phyloP scores from a whole-genome alignment of 2,329 filamentous ascomycete genomes.

The Hypocrella siamensis region DNA sequence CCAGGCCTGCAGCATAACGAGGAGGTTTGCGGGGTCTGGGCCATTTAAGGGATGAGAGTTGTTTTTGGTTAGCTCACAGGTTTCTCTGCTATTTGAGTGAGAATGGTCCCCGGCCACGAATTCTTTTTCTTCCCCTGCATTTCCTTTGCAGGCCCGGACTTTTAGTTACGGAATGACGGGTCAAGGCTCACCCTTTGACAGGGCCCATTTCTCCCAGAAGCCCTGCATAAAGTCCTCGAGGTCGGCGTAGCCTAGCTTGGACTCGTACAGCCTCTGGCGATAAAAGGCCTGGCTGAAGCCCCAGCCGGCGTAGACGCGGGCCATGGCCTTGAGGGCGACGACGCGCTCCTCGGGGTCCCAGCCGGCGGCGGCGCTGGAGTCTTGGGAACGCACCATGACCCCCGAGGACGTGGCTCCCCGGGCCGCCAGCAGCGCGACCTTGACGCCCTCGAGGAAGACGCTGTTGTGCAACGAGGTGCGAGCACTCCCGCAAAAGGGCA shows the following conservation, averaged over 20 bases:
- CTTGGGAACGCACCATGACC: too few relatives aligned
- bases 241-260: slow-evolving; percentile 44
- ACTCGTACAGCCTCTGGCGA: slow-evolving; percentile 52
- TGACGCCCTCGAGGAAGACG: slow-evolving; percentile 38
- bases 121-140: too few relatives aligned
- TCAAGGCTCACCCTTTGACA: slow-evolving; percentile 32
- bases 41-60: background rate
- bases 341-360: slow-evolving; percentile 26
- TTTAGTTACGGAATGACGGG: slow-evolving; percentile 21
- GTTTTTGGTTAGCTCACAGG: too few relatives aligned
- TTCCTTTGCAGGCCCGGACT: too few relatives aligned
- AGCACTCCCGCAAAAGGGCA: slow-evolving; percentile 34
- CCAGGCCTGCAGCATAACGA: slow-evolving; percentile 67
- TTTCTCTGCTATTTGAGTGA: too few relatives aligned
- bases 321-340: slow-evolving; percentile 49
- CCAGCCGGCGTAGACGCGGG: slow-evolving; percentile 65
- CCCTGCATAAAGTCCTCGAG: slow-evolving; percentile 59
- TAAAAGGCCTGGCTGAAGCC: slow-evolving; percentile 72
- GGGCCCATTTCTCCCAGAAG: slow-evolving; percentile 65
- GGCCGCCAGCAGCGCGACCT: slow-evolving; percentile 25
- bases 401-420: slow-evolving; percentile 34
- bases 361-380: slow-evolving; percentile 4
- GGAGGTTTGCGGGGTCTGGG: slow-evolving; percentile 53
- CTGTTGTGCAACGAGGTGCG: slow-evolving; percentile 34
- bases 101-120: too few relatives aligned